Conservation (phyloP, 2,329 filamentous ascomycete species). For the Phaeosphaeria sp. region DNA sequence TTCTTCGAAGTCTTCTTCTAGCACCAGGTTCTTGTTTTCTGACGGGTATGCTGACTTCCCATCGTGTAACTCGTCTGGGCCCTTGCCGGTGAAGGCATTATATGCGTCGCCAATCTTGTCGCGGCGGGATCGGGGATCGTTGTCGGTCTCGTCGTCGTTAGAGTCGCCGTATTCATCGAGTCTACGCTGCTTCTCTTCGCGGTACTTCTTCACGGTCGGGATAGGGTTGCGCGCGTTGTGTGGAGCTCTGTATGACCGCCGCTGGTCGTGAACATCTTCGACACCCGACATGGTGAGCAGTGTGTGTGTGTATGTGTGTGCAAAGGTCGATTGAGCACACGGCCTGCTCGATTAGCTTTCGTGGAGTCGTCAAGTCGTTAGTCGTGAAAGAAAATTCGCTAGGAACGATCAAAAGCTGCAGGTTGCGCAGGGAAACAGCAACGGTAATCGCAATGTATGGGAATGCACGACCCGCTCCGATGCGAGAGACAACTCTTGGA, state of each 20-base stretch:
- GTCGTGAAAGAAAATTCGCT: constrained; percentile 7
- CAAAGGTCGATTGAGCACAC: background rate
- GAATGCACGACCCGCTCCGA: constrained; percentile 13
- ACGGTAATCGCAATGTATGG: background rate
- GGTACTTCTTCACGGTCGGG: constrained; percentile 55
- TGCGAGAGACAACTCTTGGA: constrained; percentile 14
- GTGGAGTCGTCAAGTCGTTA: constrained; percentile 9
- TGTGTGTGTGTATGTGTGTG: background rate
- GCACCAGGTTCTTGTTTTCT: constrained; percentile 45
- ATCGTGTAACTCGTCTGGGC: constrained; percentile 28
- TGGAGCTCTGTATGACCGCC: constrained; percentile 49
- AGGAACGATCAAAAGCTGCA: constrained; percentile 1
- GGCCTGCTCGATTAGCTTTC: constrained; percentile 17
- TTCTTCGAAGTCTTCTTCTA: constrained; percentile 32
- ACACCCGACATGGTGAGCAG: constrained; percentile 46
- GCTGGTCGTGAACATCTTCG: constrained; percentile 50
- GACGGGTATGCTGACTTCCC: constrained; percentile 41
- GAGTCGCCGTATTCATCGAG: constrained; percentile 41
- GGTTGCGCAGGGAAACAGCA: constrained; percentile 15
- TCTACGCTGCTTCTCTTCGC: constrained; percentile 54
- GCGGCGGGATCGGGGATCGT: constrained; percentile 39
- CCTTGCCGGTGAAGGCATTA: constrained; percentile 39
- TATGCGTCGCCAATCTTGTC: constrained; percentile 47
- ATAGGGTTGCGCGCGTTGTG: constrained; percentile 54
- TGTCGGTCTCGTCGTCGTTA: constrained; percentile 22